Percentiles rank a stretch among this genome's conserved stretches.
These are phyloP conservation scores for Phaeosphaeriaceae sp. DNA, from an alignment of 2,329 filamentous ascomycete genomes.

Conservation along the genomic window DNA sequence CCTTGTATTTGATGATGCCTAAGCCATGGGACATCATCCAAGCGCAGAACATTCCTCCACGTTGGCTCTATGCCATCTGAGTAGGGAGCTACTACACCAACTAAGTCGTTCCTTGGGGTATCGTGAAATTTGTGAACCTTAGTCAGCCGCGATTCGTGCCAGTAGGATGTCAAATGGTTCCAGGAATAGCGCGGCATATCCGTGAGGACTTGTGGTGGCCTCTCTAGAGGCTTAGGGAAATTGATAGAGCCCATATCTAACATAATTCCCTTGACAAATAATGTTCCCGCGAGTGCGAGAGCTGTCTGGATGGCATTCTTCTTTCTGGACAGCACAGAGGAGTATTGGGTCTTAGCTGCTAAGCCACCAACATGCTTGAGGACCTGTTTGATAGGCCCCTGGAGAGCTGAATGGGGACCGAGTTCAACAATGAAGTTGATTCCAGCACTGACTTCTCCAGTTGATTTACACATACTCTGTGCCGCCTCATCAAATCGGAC, in stretches of 20 bases:
- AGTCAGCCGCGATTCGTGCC: conserved; percentile 18
- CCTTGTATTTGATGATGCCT: conserved; percentile 53
- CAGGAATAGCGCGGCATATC: conserved; percentile 41
- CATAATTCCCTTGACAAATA: conserved; percentile 16
- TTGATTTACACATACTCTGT: conserved; percentile 19
- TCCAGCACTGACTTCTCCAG: conserved; percentile 14
- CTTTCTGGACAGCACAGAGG: conserved; percentile 29
- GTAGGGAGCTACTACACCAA: conserved; percentile 28
- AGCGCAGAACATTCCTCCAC: conserved; percentile 56
- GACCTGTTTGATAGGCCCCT: conserved; percentile 33
- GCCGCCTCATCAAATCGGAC: conserved; percentile 24
- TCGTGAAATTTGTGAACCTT: conserved; percentile 12
- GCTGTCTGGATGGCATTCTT: conserved; percentile 26
- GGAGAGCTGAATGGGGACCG: conserved; percentile 32
- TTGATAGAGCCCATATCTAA: conserved; percentile 34
- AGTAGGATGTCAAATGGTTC: conserved; percentile 36
- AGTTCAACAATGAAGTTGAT: conserved; percentile 29
- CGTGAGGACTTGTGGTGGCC: conserved; percentile 23
- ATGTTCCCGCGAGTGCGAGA: conserved; percentile 21
- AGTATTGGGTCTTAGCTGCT: conserved; percentile 21
- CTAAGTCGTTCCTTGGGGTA: conserved; percentile 32
- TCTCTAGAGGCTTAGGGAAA: conserved; percentile 25
- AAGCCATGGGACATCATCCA: conserved; percentile 55
- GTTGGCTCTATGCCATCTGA: conserved; percentile 27
- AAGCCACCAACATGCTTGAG: conserved; percentile 19